Evolutionary conservation across 2,329 filamentous ascomycete genomes (phyloP), one percentile per base, ranked within the genome.

Genomic region (Corynespora cassiicola): DNA sequence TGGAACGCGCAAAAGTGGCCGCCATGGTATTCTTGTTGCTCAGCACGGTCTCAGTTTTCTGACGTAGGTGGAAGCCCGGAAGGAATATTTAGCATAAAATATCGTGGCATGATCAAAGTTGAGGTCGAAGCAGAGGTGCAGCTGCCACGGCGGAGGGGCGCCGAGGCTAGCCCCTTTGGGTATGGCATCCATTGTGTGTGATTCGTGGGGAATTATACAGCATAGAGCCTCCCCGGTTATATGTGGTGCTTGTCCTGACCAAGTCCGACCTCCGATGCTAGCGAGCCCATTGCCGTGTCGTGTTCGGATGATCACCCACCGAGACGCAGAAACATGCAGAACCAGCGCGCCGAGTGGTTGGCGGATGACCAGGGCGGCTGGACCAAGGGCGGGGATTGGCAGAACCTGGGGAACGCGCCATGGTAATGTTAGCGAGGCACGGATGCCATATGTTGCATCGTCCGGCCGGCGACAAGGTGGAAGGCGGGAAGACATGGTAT

Each of bases 1-100:
- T 58, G 48, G 88, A 80, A 58, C 80, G 81, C 16, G 86, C 89
- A 61, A 88, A 90, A 30, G 83, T 87, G 7, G 87, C 82, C 87
- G 90, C 90, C 35, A 32, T 67, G 44, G 5, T 5, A n/a, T n/a
- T n/a, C n/a, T n/a, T n/a, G 8, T 24, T 8, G n/a, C 22, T n/a
- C 22, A 8, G 22, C n/a, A 8, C n/a, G n/a, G n/a, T n/a, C n/a
- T n/a, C n/a, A n/a, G n/a, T n/a, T n/a, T n/a, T n/a, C n/a, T n/a
- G n/a, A n/a, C n/a, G n/a, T n/a, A n/a, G n/a, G n/a, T n/a, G n/a
- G n/a, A n/a, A n/a, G n/a, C n/a, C n/a, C n/a, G n/a, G n/a, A n/a
- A n/a, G n/a, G n/a, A n/a, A n/a, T n/a, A n/a, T n/a, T n/a, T n/a
- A n/a, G n/a, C n/a, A n/a, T n/a, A n/a, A n/a, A n/a, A n/a, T n/a